These are phyloP conservation scores for Penicillium samsonianum DNA, from an alignment of 495 filamentous ascomycete genomes.

Conservation along the genomic window DNA sequence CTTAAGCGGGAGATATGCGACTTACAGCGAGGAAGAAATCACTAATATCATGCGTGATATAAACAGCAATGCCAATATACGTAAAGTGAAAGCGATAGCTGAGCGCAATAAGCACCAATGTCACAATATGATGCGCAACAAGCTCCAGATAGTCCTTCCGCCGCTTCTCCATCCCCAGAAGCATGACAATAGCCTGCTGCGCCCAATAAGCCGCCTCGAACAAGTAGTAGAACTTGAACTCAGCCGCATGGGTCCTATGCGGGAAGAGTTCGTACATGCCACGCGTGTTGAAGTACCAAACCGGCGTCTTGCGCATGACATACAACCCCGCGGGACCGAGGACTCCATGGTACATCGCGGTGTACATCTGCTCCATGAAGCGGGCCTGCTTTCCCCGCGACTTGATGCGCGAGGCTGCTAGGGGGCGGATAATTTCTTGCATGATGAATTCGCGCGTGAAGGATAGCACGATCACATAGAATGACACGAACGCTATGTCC, in stretches of 20 bases:
- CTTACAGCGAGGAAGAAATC: conserved; percentile 92
- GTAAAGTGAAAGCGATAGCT: conserved; percentile 95
- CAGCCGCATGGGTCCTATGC: conserved; percentile 70
- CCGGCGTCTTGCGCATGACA: conserved; percentile 78
- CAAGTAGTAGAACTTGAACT: conserved; percentile 89
- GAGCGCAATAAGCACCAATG: conserved; percentile 71
- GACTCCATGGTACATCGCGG: conserved; percentile 81
- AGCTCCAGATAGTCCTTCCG: conserved; percentile 89
- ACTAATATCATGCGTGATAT: conserved; percentile 86
- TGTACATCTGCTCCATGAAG: conserved; percentile 94
- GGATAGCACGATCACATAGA: conserved; percentile 78
- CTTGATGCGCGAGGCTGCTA: conserved; percentile 65
- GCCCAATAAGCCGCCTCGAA: conserved; percentile 90
- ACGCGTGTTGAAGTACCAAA: conserved; percentile 88
- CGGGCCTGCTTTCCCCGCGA: conserved; percentile 72
- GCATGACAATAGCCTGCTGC: conserved; percentile 82
- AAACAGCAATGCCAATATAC: conserved; percentile 86
- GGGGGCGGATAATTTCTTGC: conserved; percentile 75
- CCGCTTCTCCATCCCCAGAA: conserved; percentile 81
- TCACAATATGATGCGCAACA: conserved; percentile 85
- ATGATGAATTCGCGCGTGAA: conserved; percentile 92
- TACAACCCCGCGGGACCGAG: conserved; percentile 78
- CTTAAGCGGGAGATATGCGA: conserved; percentile 10
- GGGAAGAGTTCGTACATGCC: conserved; percentile 86
- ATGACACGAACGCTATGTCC: conserved; percentile 78